phyloP scores from a whole-genome alignment of 2,329 filamentous ascomycete species.

The Helotiales sp. region DNA sequence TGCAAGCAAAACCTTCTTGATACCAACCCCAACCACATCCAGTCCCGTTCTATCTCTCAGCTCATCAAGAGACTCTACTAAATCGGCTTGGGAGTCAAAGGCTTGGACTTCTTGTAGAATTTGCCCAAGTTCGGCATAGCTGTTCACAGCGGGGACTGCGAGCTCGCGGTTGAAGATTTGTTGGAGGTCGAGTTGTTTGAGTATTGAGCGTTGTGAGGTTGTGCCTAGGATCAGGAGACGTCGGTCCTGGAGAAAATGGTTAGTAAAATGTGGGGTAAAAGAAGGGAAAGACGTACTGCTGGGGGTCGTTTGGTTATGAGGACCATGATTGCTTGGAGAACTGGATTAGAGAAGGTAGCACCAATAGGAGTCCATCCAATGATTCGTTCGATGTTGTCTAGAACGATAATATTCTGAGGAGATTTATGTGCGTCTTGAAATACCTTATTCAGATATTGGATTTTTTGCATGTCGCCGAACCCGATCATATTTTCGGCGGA shows the following conservation, averaged over 20 bases:
- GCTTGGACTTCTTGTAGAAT: conserved; percentile 68
- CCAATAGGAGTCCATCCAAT: conserved; percentile 95
- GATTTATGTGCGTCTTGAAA: conserved; percentile 96
- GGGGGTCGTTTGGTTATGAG: conserved; percentile 66
- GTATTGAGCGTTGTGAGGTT: conserved; percentile 74
- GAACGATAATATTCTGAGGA: conserved; percentile 81
- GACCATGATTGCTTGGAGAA: conserved; percentile 67
- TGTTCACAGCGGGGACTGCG: conserved; percentile 73
- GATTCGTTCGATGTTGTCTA: conserved; percentile 89
- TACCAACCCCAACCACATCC: conserved; percentile 72
- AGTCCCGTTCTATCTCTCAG: conserved; percentile 67
- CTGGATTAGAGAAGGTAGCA: conserved; percentile 77
- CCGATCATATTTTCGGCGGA: conserved; percentile 82
- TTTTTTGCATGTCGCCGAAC: conserved; percentile 80
- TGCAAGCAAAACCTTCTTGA: conserved; percentile 72
- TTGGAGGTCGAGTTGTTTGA: conserved; percentile 81
- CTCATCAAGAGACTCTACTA: conserved; percentile 60
- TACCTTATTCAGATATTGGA: conserved; percentile 81
- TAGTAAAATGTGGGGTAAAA: background rate
- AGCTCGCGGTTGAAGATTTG: conserved; percentile 81
- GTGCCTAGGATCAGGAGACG: conserved; percentile 88
- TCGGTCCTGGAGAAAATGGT: conserved; percentile 56
- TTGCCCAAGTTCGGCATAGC: conserved; percentile 62
- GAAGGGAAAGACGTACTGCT: conserved; percentile 39
- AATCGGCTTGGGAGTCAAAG: conserved; percentile 60